phyloP scores from a whole-genome alignment of 169 alveolate genomes.

The Plasmodium inui region DNA sequence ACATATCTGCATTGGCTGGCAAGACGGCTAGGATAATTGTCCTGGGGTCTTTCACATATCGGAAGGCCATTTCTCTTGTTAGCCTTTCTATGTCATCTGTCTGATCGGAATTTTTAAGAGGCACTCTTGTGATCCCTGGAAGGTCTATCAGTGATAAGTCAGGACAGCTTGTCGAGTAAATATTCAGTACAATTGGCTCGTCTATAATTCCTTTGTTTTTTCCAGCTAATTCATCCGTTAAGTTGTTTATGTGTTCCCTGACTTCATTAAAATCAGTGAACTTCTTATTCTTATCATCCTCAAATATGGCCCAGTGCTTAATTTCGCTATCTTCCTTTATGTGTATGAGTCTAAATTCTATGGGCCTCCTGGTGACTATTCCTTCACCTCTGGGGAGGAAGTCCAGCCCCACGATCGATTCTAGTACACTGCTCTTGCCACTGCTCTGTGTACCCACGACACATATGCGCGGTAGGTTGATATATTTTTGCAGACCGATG shows the following conservation, averaged over 20 bases:
- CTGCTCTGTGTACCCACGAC: constrained; percentile 92
- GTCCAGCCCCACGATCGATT: constrained; percentile 97
- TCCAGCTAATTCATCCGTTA: constrained; percentile 94
- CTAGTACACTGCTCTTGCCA: constrained; percentile 94
- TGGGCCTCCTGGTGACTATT: constrained; percentile 98
- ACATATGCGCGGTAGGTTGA: constrained; percentile 91
- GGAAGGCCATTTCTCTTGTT: constrained; percentile 94
- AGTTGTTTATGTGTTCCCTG: constrained; percentile 89
- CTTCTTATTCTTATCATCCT: constrained; percentile 82
- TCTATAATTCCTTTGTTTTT: constrained; percentile 96
- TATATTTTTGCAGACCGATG: constrained; percentile 93
- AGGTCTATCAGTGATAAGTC: constrained; percentile 98
- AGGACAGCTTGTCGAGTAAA: constrained; percentile 96
- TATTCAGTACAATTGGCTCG: constrained; percentile 96
- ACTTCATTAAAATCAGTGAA: constrained; percentile 94
- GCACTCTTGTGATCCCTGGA: constrained; percentile 99
- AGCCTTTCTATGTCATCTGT: constrained; percentile 95
- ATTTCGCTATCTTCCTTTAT: constrained; percentile 85
- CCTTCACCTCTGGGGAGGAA: constrained; percentile 99
- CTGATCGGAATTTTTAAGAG: constrained; percentile 96
- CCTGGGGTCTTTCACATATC: constrained; percentile 96
- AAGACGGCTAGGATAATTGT: constrained; percentile 97
- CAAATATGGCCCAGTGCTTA: constrained; percentile 84
- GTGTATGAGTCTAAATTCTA: constrained; percentile 95
- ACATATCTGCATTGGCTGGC: constrained; percentile 98